These are phyloP conservation scores for Wickerhamiella hasegawae DNA, from an alignment of 805 yeast species.

Conservation along the genomic window DNA sequence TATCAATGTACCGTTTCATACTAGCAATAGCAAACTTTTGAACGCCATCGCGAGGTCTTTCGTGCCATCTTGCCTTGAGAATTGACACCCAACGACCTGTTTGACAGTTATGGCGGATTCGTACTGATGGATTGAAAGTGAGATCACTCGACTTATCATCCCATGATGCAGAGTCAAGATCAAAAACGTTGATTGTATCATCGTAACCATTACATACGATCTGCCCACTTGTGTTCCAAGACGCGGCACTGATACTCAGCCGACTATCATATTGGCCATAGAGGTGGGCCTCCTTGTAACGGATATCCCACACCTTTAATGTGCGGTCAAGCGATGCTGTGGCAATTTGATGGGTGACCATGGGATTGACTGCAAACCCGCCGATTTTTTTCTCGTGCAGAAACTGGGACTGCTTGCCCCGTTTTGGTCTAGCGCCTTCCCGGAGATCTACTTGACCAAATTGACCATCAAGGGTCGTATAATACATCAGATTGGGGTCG, in stretches of 20 bases:
- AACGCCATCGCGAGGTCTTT: slow-evolving; percentile 46
- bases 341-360: slow-evolving; percentile 45
- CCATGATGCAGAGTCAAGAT: slow-evolving; percentile 25
- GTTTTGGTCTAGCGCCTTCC: slow-evolving; percentile 21
- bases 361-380: slow-evolving; percentile 68
- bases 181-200: slow-evolving; percentile 62
- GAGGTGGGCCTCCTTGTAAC: slow-evolving; percentile 23
- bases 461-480: slow-evolving; percentile 68
- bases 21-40: slow-evolving; percentile 85
- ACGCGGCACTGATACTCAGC: slow-evolving; percentile 69
- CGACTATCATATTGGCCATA: slow-evolving; percentile 55
- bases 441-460: slow-evolving; percentile 64
- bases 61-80: slow-evolving; percentile 77
- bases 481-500: slow-evolving; percentile 41
- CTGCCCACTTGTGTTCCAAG: slow-evolving; percentile 53
- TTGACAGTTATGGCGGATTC: slow-evolving; percentile 80
- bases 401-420: slow-evolving; percentile 21
- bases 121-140: slow-evolving; percentile 32
- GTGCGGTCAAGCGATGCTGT: slow-evolving; percentile 84
- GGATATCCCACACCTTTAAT: slow-evolving; percentile 71
- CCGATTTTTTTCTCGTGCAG: slow-evolving; percentile 87
- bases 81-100: slow-evolving; percentile 96
- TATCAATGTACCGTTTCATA: slow-evolving; percentile 78
- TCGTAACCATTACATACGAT: slow-evolving; percentile 91
- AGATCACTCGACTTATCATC: slow-evolving; percentile 4